Conservation (phyloP, 257 asterid species). For the Primulina tabacum region DNA sequence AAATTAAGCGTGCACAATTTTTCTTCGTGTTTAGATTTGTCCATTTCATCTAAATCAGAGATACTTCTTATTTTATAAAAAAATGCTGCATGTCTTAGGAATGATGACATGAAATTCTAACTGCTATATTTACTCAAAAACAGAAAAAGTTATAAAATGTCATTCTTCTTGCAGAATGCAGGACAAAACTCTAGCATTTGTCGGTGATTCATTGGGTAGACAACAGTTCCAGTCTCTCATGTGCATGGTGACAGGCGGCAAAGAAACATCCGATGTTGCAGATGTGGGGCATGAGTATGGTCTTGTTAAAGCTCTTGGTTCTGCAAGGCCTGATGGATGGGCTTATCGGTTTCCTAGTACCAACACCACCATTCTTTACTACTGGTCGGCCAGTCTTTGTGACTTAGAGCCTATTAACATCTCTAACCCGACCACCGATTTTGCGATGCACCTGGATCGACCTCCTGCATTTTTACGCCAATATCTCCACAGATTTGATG, state of each 20-base stretch:
- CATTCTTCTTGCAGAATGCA: constrained; percentile 56
- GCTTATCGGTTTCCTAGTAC: constrained; percentile 74
- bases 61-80: background rate
- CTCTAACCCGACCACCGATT: constrained; percentile 39
- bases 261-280: constrained; percentile 69
- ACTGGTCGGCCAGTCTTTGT: constrained; percentile 94
- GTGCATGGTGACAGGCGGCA: constrained; percentile 91
- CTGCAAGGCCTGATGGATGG: constrained; percentile 93
- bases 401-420: constrained; percentile 62
- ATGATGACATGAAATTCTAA: background rate
- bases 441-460: constrained; percentile 93
- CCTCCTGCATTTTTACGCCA: constrained; percentile 72
- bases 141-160: background rate
- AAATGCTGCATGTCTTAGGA: constrained; percentile 6
- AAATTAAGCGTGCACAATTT: background rate
- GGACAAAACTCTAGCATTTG: constrained; percentile 77
- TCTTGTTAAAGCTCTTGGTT: constrained; percentile 78
- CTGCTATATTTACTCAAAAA: background rate
- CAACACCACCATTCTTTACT: constrained; percentile 83
- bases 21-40: background rate
- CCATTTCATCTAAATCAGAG: constrained; percentile 3
- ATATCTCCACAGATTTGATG: constrained; percentile 54
- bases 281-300: constrained; percentile 78
- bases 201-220: constrained; percentile 93
- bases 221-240: constrained; percentile 93